Evolutionary conservation across 208 protist species (phyloP).

Genomic region (Trypanosoma congolense): DNA sequence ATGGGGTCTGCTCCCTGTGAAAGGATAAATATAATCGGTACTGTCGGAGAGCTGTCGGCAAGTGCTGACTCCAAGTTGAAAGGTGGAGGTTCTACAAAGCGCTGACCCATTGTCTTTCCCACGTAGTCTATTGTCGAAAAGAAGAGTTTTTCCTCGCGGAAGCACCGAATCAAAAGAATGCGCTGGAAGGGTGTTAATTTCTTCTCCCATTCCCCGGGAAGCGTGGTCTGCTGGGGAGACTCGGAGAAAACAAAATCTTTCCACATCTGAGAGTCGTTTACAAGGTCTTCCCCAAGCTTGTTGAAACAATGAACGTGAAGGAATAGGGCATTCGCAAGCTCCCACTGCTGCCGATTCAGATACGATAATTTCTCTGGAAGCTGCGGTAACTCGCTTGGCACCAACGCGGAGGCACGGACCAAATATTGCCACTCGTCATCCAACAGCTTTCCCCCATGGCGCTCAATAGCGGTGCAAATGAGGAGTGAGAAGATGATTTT

Average conservation of each 20-base stretch:
- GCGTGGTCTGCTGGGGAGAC: conserved; percentile 42
- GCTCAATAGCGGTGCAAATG: conserved; percentile 87
- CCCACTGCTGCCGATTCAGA: conserved; percentile 78
- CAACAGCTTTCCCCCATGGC: conserved; percentile 43
- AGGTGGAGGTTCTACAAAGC: conserved; percentile 91
- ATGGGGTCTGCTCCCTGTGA: conserved; percentile 96
- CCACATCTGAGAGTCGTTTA: conserved; percentile 49
- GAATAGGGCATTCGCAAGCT: conserved; percentile 75
- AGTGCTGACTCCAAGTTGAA: conserved; percentile 89
- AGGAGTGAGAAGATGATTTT: conserved; percentile 95
- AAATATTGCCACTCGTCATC: conserved; percentile 93
- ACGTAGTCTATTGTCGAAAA: conserved; percentile 90
- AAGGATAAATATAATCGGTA: conserved; percentile 97
- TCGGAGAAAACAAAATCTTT: conserved; percentile 51
- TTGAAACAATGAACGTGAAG: conserved; percentile 71
- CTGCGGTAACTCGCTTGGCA: conserved; percentile 63
- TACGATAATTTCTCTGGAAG: conserved; percentile 50
- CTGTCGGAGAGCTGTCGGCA: conserved; percentile 75
- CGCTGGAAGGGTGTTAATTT: conserved; percentile 86
- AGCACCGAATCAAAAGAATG: conserved; percentile 91
- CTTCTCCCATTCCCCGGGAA: conserved; percentile 56
- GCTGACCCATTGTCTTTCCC: conserved; percentile 77
- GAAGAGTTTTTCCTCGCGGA: conserved; percentile 94
- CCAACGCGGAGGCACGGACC: conserved; percentile 80
- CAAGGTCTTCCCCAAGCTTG: conserved; percentile 52